These are phyloP conservation scores for Zymoseptoria crescenta DNA, from an alignment of 2,329 filamentous ascomycete species.

Conservation along the genomic window DNA sequence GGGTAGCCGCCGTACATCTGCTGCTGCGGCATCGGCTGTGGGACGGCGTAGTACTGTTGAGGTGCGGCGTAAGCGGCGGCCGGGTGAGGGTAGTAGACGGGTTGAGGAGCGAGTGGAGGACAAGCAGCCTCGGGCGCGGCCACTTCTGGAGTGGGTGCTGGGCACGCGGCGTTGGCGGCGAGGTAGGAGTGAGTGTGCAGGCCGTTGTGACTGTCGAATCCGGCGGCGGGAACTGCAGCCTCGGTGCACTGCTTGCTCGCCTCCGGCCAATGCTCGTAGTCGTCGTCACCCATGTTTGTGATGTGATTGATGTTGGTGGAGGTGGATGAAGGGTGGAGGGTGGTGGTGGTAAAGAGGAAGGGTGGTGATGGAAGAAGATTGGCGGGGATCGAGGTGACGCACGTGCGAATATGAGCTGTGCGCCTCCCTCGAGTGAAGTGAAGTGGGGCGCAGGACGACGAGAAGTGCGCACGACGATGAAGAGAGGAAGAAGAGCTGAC, in stretches of 20 bases:
- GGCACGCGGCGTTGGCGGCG: slow-evolving; percentile 8
- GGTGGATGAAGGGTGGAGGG: neutral
- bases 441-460: slow-evolving; percentile 5
- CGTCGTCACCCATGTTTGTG: slow-evolving; percentile 15
- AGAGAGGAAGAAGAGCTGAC: neutral
- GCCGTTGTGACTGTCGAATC: slow-evolving; percentile 25
- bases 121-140: slow-evolving; percentile 1
- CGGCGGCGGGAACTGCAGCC: slow-evolving; percentile 9
- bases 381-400: slow-evolving; percentile 4
- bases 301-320: slow-evolving; percentile 9
- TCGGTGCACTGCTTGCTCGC: slow-evolving; percentile 14
- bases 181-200: slow-evolving; percentile 22
- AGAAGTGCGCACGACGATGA: neutral
- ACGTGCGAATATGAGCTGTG: slow-evolving; percentile 2
- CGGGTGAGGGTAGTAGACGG: slow-evolving; percentile 15
- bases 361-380: slow-evolving; percentile 2
- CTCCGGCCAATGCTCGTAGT: slow-evolving; percentile 27
- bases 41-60: slow-evolving; percentile 17
- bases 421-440: neutral
- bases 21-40: neutral
- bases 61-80: slow-evolving; percentile 9
- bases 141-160: slow-evolving; percentile 2
- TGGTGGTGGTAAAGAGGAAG: slow-evolving; percentile 8
- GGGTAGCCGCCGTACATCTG: slow-evolving; percentile 1
- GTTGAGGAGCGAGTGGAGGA: slow-evolving; percentile 10